These are phyloP conservation scores for Cryptosporidium viatorum DNA, from an alignment of 169 alveolate species.

Conservation along the genomic window DNA sequence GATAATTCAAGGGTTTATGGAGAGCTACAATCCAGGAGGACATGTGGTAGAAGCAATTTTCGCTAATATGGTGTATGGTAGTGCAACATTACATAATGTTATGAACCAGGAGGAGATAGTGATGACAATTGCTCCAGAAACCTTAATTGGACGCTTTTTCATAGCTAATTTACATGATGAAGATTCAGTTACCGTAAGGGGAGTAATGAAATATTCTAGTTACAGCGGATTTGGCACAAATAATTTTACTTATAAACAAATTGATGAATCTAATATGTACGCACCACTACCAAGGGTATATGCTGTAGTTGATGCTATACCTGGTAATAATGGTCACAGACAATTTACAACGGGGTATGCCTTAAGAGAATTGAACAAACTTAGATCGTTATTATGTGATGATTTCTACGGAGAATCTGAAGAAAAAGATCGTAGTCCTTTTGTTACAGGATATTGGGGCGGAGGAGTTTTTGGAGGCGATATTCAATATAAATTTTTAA, in stretches of 20 bases:
- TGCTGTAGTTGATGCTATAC: constrained; percentile 24
- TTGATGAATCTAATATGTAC: not conserved
- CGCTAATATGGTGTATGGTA: constrained; percentile 14
- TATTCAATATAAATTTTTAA: not conserved
- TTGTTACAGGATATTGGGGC: constrained; percentile 48
- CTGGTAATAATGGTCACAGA: not conserved
- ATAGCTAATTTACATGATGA: not conserved
- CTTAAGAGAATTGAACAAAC: constrained; percentile 32
- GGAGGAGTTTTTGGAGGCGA: constrained; percentile 61
- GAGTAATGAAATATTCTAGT: constrained; percentile 6
- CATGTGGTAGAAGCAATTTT: constrained; percentile 40
- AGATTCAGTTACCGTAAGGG: constrained; percentile 25
- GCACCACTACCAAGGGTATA: constrained; percentile 6
- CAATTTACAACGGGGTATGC: not conserved
- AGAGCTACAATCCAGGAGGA: constrained; percentile 26
- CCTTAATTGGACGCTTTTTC: constrained; percentile 36
- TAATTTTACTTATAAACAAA: not conserved
- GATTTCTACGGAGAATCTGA: constrained; percentile 32
- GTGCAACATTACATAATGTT: not conserved
- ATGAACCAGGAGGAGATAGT: constrained; percentile 60
- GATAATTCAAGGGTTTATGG: constrained; percentile 29
- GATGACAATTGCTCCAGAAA: constrained; percentile 39
- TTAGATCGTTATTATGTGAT: not conserved
- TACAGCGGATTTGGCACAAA: constrained; percentile 14
- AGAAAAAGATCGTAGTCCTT: constrained; percentile 1